Conservation (phyloP, 768 basidiomycete species). For the Xerocomus potaroensis region DNA sequence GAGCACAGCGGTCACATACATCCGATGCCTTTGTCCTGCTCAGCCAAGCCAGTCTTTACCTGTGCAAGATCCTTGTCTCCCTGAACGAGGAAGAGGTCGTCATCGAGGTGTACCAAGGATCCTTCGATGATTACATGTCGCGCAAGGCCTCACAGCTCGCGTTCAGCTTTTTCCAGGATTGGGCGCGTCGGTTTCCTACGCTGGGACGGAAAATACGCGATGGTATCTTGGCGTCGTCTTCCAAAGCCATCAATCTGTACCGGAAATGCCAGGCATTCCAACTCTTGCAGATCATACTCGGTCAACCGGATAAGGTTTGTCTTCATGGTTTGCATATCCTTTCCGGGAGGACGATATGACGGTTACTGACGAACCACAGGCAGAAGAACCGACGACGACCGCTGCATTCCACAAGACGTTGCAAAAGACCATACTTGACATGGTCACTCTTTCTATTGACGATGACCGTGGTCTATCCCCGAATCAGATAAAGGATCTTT, state of each 20-base stretch:
- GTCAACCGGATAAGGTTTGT: slow-evolving; percentile 33
- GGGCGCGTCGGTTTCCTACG: slow-evolving; percentile 59
- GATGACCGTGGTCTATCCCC: slow-evolving; percentile 47
- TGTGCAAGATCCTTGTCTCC: slow-evolving; percentile 49
- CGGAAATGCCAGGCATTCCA: slow-evolving; percentile 72
- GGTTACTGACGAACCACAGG: slow-evolving; percentile 24
- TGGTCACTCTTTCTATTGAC: slow-evolving; percentile 46
- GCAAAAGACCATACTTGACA: slow-evolving; percentile 44
- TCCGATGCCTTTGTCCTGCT: slow-evolving; percentile 61
- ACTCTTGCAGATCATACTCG: slow-evolving; percentile 62
- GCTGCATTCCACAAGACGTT: slow-evolving; percentile 45
- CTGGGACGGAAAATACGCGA: slow-evolving; percentile 63
- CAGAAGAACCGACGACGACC: slow-evolving; percentile 38
- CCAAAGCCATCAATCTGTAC: slow-evolving; percentile 69
- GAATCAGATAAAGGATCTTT: slow-evolving; percentile 70
- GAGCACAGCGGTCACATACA: slow-evolving; percentile 64
- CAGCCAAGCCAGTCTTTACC: slow-evolving; percentile 65
- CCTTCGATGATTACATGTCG: slow-evolving; percentile 70
- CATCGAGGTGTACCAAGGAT: slow-evolving; percentile 54
- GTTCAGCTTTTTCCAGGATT: slow-evolving; percentile 72
- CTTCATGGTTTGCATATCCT: neutral
- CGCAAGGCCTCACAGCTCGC: slow-evolving; percentile 79
- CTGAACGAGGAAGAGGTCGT: slow-evolving; percentile 39
- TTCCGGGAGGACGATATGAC: neutral
- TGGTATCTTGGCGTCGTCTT: slow-evolving; percentile 52